phyloP scores from a whole-genome alignment of 2,329 filamentous ascomycete genomes.

The Hypomyces rosellus region DNA sequence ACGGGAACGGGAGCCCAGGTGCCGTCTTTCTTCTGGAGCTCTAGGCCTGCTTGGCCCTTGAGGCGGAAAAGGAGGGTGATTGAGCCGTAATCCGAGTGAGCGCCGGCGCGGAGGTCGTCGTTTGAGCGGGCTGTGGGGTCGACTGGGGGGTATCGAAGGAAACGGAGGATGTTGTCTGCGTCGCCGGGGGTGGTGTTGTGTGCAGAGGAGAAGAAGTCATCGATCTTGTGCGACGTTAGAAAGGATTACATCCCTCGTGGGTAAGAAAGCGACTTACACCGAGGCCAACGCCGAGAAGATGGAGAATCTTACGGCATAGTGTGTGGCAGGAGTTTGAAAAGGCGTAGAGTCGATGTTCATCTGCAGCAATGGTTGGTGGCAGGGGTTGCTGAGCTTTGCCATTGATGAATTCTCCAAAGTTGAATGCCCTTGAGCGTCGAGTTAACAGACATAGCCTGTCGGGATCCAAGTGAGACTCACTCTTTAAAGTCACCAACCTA shows the following conservation, averaged over 20 bases:
- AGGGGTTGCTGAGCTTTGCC: constrained; percentile 71
- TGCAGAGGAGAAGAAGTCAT: constrained; percentile 49
- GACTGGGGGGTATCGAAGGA: constrained; percentile 65
- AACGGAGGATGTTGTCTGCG: constrained; percentile 57
- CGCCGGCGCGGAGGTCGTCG: constrained; percentile 74
- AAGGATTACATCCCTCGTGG: background rate
- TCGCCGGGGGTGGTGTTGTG: constrained; percentile 40
- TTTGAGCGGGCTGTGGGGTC: constrained; percentile 35
- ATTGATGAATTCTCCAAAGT: constrained; percentile 71
- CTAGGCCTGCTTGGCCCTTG: constrained; percentile 75
- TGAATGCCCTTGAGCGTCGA: constrained; percentile 64
- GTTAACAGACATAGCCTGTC: background rate
- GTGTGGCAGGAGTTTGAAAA: constrained; percentile 68
- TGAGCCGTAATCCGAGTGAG: constrained; percentile 81
- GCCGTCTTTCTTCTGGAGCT: constrained; percentile 60
- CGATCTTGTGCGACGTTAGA: constrained; percentile 22
- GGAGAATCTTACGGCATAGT: constrained; percentile 67
- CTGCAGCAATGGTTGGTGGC: constrained; percentile 53
- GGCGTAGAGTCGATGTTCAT: constrained; percentile 54
- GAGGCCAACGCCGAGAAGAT: constrained; percentile 72
- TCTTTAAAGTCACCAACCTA: constrained; percentile 84
- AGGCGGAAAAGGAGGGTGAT: constrained; percentile 78
- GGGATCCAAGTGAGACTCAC: constrained; percentile 37
- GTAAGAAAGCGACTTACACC: constrained; percentile 37
- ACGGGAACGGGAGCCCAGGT: constrained; percentile 62